Evolutionary conservation across 306 rosid species (phyloP), one percentile per base, ranked within the genome.

Genomic region (Crataegus laevigata): DNA sequence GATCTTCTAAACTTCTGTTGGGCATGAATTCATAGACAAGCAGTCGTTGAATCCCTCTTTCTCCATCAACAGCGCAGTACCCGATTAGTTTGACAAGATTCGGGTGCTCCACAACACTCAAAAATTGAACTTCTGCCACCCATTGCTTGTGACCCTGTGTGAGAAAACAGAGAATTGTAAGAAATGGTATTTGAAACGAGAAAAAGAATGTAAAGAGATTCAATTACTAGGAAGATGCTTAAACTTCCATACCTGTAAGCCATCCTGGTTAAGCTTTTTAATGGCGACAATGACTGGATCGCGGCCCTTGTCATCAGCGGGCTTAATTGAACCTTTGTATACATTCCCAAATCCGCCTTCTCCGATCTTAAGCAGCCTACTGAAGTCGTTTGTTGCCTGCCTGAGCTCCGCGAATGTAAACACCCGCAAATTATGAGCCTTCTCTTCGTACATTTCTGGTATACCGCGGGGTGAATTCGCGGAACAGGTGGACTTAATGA

Each of bases 301-400:
- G 2, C 7, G 8, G 54, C 87, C 93, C 69, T 83, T 86, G 68
- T 82, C 90, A 68, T 79, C 85, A 82, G 73, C 77, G 72, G 92
- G 86, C 76, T 86, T 83, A 69, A 91, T 88, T 75, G 91, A 88
- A 61, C 89, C 96, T 82, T 87, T 91, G 72, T 80, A 93, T 1
- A 93, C 98, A 77, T 85, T 88, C 47, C 98, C 97, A 79, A 93
- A 93, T 73, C 98, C 98, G 47, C 98, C 98, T 86, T 93, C 96
- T 17, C 98, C 97, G 25, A 91, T 88, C 88, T 91, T 88, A 64
- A 78, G 82, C 69, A 89, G 83, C 83, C 87, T 84, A 66, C 62
- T 84, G 86, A 93, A 91, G 81, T 86, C 80, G 24, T 74, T 67
- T 4, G 98, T 89, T 3, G 97, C 97, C 5, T 69, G 81, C 69